These are phyloP conservation scores for Phaeosphaeriaceae sp. DNA, from an alignment of 2,329 filamentous ascomycete genomes.

Conservation along the genomic window DNA sequence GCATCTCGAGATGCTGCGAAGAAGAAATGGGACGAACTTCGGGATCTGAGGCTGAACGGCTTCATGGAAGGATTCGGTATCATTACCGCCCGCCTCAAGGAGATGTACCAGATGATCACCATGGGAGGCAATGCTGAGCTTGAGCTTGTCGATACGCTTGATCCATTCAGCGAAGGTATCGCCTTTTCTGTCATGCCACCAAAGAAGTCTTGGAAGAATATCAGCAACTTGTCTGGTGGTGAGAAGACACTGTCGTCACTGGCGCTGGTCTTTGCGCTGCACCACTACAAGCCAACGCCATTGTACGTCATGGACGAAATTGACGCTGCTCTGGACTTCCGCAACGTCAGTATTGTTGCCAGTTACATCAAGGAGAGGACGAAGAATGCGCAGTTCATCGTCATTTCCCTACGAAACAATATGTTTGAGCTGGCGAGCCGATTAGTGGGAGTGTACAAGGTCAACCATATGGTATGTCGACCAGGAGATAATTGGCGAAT, in stretches of 20 bases:
- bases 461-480: constrained; percentile 83
- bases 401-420: constrained; percentile 97
- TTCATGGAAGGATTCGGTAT: constrained; percentile 98
- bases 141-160: constrained; percentile 92
- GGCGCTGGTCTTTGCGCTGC: constrained; percentile 95
- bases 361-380: constrained; percentile 99
- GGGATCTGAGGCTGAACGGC: constrained; percentile 86
- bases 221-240: constrained; percentile 91
- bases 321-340: constrained; percentile 95
- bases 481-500: not conserved
- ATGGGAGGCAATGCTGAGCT: constrained; percentile 99
- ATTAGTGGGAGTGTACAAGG: constrained; percentile 97
- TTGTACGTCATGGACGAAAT: constrained; percentile 99
- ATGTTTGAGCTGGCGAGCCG: constrained; percentile 99
- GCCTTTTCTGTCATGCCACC: constrained; percentile 98
- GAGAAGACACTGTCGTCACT: constrained; percentile 96
- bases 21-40: constrained; percentile 89
- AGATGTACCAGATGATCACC: constrained; percentile 99
- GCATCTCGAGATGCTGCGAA: constrained; percentile 83
- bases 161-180: constrained; percentile 97
- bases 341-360: constrained; percentile 97
- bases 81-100: constrained; percentile 93
- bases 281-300: constrained; percentile 97
- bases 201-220: constrained; percentile 99
- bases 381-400: constrained; percentile 99